phyloP scores from a whole-genome alignment of 495 filamentous ascomycete species.

The Amorphotheca resinae region DNA sequence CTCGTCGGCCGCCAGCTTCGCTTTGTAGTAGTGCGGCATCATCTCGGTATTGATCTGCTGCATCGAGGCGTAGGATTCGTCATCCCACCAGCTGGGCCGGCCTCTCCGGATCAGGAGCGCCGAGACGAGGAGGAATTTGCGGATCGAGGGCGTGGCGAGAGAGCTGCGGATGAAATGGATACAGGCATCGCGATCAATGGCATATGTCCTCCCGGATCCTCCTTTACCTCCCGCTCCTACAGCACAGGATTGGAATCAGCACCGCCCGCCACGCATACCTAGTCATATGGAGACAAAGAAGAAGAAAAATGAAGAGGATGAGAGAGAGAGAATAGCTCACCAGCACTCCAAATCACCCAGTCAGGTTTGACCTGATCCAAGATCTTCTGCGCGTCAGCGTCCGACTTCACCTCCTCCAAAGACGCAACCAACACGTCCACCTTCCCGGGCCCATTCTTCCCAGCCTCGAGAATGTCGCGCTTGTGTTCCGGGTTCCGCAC shows the following conservation, averaged over 20 bases:
- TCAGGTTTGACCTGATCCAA: conserved; percentile 47
- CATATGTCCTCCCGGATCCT: conserved; percentile 43
- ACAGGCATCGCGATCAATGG: conserved; percentile 27
- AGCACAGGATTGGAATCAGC: not conserved
- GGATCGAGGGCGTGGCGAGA: conserved; percentile 42
- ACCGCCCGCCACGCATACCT: too few species aligned
- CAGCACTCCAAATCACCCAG: conserved; percentile 72
- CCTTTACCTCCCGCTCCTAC: conserved; percentile 67
- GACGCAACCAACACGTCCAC: conserved; percentile 49
- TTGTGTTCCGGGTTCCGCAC: conserved; percentile 61
- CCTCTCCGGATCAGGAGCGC: conserved; percentile 43
- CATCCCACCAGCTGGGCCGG: conserved; percentile 53
- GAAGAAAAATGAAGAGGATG: not conserved
- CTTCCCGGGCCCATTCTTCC: conserved; percentile 37
- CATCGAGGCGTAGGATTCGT: conserved; percentile 40
- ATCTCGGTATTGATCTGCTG: conserved; percentile 41
- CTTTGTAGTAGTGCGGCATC: conserved; percentile 49
- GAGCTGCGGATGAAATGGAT: conserved; percentile 47
- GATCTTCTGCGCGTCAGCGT: conserved; percentile 46
- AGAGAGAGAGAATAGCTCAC: conserved; percentile 26
- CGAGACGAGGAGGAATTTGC: conserved; percentile 64
- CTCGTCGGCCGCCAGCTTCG: conserved; percentile 68
- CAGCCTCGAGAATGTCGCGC: conserved; percentile 45
- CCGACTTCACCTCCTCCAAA: conserved; percentile 54
- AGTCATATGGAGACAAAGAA: too few species aligned